Evolutionary conservation across 345 rosid species (phyloP), one percentile per base, ranked within the genome.

Genomic region (Eucalyptus tenuipes): DNA sequence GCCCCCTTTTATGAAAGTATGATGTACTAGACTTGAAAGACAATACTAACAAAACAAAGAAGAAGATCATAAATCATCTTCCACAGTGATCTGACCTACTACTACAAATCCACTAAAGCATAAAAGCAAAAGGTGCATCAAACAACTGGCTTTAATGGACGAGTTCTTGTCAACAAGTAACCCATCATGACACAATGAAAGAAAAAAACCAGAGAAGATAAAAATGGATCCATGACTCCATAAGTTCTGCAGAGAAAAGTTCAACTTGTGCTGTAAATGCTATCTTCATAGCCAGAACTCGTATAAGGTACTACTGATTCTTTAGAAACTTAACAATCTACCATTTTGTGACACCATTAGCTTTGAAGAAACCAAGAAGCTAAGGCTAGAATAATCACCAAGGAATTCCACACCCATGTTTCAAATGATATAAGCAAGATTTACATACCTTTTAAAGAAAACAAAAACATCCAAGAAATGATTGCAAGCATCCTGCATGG

Each of bases 401-500:
- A 75, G 84, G 40, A 53, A 50, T 42, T 85, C 52, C 89, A 88
- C 75, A 85, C 44, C 87, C 90, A 80, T 81, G 66, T 88, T 71
- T 81, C 52, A 6, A 68, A 59, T 40, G 57, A 31, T 55, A 85
- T 37, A 47, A 85, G 1, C 49, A 81, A 49, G 27, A 66, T 44
- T 49, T 80, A 86, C 91, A 89, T 92, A 94, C 99, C 97, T 93
- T 84, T 92, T 90, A 86, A 90, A 91, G 79, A 87, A 90, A 66
- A 93, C 87, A 89, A 89, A 94, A 80, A 90, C 92, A 90, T 94
- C 93, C 91, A 93, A 92, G 92, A 92, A 94, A 64, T 90, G 95
- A 88, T 91, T 89, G 92, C 95, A 93, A 37, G 89, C 92, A 86
- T 95, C 97, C 75, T 92, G 97, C 87, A 96, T 91, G 89, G 86